Percentiles rank a stretch among this genome's conserved stretches.
These are phyloP conservation scores for Candida germanica DNA, from an alignment of 805 yeast species.

Conservation along the genomic window DNA sequence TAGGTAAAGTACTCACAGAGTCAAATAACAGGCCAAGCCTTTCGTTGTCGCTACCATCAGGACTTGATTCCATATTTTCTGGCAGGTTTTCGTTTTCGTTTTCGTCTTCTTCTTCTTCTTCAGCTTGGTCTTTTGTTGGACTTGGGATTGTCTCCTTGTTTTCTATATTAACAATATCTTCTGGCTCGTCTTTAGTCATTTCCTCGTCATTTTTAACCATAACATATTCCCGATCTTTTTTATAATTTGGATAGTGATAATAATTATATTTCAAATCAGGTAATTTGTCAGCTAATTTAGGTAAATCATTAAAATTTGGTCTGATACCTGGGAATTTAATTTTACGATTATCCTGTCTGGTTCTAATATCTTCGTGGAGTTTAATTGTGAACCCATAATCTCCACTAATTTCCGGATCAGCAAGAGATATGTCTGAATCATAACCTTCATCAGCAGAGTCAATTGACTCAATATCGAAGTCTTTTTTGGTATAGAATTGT, in stretches of 20 bases:
- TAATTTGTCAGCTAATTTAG: constrained; percentile 27
- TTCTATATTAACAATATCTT: background rate
- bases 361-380: constrained; percentile 15
- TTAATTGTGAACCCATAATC: constrained; percentile 49
- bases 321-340: constrained; percentile 46
- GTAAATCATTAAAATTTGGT: constrained; percentile 40
- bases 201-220: constrained; percentile 3
- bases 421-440: constrained; percentile 48
- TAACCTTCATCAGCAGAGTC: constrained; percentile 32
- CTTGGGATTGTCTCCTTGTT: background rate
- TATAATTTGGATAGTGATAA: constrained; percentile 29
- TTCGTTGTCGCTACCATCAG: constrained; percentile 9
- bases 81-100: background rate
- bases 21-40: constrained; percentile 19
- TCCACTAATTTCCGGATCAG: constrained; percentile 50
- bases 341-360: constrained; percentile 20
- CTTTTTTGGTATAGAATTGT: constrained; percentile 22
- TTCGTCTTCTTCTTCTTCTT: background rate
- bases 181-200: background rate
- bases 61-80: background rate
- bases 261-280: constrained; percentile 26
- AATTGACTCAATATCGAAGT: constrained; percentile 20
- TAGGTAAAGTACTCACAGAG: constrained; percentile 14
- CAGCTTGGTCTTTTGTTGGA: background rate
- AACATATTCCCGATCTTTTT: constrained; percentile 8